These are phyloP conservation scores for Hypoxylon perforatum DNA, from an alignment of 495 filamentous ascomycete species.

Conservation along the genomic window DNA sequence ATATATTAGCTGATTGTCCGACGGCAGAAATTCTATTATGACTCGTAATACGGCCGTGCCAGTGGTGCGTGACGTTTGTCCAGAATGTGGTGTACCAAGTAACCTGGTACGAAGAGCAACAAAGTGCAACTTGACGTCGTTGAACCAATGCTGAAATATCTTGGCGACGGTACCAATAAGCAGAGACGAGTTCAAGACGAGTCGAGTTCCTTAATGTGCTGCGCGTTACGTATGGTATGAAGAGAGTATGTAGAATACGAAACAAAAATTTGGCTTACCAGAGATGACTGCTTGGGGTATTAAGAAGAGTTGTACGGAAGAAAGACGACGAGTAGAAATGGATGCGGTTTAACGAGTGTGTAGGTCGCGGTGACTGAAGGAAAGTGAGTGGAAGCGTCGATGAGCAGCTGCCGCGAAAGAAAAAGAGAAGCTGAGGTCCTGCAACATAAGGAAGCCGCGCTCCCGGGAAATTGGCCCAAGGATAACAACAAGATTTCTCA, in stretches of 20 bases:
- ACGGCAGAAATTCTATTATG: constrained; percentile 10
- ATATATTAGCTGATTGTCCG: constrained; percentile 4
- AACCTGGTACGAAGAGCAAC: constrained; percentile 4
- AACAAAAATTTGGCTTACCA: constrained; percentile 23
- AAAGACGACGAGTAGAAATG: constrained; percentile 23
- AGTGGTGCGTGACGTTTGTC: constrained; percentile 4
- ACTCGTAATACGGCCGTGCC: not conserved
- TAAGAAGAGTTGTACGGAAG: constrained; percentile 34
- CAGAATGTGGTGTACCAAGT: not conserved
- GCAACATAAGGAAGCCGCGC: constrained; percentile 15
- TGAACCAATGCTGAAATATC: constrained; percentile 3
- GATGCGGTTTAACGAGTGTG: constrained; percentile 29
- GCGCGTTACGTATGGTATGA: not conserved
- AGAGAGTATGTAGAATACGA: not conserved
- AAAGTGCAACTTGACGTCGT: constrained; percentile 3
- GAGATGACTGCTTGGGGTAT: constrained; percentile 18
- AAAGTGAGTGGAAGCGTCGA: constrained; percentile 27
- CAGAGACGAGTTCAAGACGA: constrained; percentile 1
- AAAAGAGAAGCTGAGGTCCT: constrained; percentile 24
- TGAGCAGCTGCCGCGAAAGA: constrained; percentile 21
- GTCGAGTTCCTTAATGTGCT: not conserved
- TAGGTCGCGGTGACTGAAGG: not conserved
- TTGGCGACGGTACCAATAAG: constrained; percentile 17
- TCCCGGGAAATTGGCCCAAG: constrained; percentile 34
- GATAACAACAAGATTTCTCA: constrained; percentile 9